Conservation (phyloP, 164 flowering plant species). For the Nelumbo lutea region DNA sequence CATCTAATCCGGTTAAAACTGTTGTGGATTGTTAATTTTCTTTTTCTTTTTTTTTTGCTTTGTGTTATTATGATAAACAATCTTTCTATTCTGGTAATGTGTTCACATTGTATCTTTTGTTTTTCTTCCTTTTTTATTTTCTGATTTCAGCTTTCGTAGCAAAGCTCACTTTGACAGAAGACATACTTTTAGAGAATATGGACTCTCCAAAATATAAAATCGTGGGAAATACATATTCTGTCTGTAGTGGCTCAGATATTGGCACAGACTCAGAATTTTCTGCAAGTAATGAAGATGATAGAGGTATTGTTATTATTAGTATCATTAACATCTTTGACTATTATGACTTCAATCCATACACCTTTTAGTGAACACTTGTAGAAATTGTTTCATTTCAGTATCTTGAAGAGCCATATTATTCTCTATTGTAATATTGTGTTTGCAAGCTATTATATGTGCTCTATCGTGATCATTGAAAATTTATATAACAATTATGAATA, state of each 20-base stretch:
- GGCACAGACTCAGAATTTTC: constrained; percentile 23
- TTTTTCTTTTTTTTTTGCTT: too few species aligned
- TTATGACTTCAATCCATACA: neutral
- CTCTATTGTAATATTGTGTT: too few species aligned
- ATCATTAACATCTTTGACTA: neutral
- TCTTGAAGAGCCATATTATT: too few species aligned
- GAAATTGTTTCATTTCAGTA: neutral
- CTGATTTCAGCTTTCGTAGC: constrained; percentile 40
- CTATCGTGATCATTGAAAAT: too few species aligned
- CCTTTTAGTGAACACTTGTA: neutral
- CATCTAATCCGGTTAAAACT: too few species aligned
- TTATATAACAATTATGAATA: too few species aligned
- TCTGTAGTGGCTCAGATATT: constrained; percentile 11
- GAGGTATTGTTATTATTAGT: constrained; percentile 29
- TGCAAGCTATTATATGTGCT: neutral
- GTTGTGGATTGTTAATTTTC: too few species aligned
- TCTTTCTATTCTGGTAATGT: too few species aligned
- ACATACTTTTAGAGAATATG: constrained; percentile 14
- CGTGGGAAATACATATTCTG: constrained; percentile 9
- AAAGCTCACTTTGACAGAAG: constrained; percentile 30
- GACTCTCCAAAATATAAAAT: constrained; percentile 18
- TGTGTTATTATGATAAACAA: too few species aligned
- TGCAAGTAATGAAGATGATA: constrained; percentile 18
- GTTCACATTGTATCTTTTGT: too few species aligned
- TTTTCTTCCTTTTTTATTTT: too few species aligned